Conservation (phyloP, 78 protist species). For the Planoprotostelium fungivorum region DNA sequence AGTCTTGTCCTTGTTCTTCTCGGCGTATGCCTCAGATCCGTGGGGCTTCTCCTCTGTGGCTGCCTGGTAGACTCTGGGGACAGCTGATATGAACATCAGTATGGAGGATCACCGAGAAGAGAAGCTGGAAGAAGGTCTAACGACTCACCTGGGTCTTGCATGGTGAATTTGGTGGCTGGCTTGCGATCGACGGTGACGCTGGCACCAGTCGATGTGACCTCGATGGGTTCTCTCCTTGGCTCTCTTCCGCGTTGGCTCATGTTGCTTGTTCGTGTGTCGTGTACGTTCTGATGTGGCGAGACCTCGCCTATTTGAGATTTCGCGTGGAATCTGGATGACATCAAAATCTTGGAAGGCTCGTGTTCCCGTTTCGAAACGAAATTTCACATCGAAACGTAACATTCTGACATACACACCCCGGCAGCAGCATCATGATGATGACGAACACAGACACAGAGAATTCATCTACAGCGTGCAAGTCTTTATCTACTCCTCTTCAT, state of each 20-base stretch:
- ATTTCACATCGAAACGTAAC: too few species aligned
- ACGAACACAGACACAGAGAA: too few species aligned
- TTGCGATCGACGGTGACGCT: background rate
- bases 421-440: too few species aligned
- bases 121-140: background rate
- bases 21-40: background rate
- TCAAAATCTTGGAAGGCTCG: too few species aligned
- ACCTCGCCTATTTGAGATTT: too few species aligned
- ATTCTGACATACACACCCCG: too few species aligned
- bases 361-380: too few species aligned
- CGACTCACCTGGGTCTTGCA: background rate
- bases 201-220: background rate
- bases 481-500: too few species aligned
- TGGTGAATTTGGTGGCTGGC: background rate
- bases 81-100: background rate
- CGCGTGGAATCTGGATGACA: too few species aligned
- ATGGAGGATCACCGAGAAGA: background rate
- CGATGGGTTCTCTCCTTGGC: background rate
- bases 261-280: background rate
- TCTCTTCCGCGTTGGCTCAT: background rate
- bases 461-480: too few species aligned
- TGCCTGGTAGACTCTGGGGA: conserved; percentile 1
- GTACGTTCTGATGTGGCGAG: background rate
- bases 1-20: background rate
- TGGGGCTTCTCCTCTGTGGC: background rate